These are phyloP conservation scores for Trichoderma parareesei DNA, from an alignment of 495 filamentous ascomycete genomes.

Conservation along the genomic window DNA sequence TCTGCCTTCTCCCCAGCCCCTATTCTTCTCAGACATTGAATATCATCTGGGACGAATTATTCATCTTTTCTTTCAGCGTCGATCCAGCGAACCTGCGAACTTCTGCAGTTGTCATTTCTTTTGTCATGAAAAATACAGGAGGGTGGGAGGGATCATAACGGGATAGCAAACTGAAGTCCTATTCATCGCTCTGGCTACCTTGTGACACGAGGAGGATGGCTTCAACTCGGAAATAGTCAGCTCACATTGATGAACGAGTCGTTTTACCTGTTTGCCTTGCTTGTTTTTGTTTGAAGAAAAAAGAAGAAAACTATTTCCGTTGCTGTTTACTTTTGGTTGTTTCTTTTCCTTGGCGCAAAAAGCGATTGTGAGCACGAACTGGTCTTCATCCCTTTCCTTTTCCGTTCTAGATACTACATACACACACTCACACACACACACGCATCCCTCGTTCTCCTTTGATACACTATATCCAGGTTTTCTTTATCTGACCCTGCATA, in stretches of 20 bases:
- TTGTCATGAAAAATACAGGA: not conserved
- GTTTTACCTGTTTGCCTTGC: not conserved
- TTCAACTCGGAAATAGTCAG: not conserved
- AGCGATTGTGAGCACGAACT: not conserved
- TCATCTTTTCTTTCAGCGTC: not conserved
- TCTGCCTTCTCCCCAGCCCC: not conserved
- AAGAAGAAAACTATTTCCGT: too few relatives aligned
- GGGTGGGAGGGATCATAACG: not conserved
- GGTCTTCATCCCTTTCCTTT: too few relatives aligned
- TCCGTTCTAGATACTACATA: too few relatives aligned
- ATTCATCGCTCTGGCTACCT: not conserved
- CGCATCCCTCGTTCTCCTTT: too few relatives aligned
- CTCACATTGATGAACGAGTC: not conserved
- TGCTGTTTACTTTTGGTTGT: not conserved
- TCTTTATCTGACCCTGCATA: too few relatives aligned
- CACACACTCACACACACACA: too few relatives aligned
- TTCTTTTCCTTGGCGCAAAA: not conserved
- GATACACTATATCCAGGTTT: too few relatives aligned
- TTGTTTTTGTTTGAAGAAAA: not conserved
- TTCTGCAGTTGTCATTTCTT: not conserved
- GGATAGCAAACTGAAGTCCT: not conserved
- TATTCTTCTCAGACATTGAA: not conserved
- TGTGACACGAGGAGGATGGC: not conserved
- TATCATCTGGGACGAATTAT: not conserved
- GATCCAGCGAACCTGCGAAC: not conserved